Evolutionary conservation across 306 rosid species (phyloP).

Genomic region (Lagenaria siceraria): DNA sequence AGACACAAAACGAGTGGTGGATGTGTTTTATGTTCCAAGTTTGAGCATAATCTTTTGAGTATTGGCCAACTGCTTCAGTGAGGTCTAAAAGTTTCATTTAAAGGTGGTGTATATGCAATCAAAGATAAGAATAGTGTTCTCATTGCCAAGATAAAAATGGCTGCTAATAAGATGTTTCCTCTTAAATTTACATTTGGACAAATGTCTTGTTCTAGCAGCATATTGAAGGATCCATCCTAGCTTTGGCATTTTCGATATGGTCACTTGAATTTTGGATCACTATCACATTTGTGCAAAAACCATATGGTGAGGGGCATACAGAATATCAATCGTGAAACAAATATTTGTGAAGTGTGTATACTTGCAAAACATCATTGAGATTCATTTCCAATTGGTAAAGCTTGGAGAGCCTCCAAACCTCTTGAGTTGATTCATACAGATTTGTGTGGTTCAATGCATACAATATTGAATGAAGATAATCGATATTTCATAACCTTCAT

Average conservation of each 20-base stretch:
- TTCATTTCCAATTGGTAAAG: neutral
- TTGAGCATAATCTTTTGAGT: no score
- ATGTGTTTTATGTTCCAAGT: neutral
- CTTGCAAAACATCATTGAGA: neutral
- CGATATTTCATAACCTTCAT: no score
- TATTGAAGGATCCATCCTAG: neutral
- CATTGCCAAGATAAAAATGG: neutral
- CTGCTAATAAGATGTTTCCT: neutral
- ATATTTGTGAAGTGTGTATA: neutral
- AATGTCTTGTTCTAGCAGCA: neutral
- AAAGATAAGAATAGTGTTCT: neutral
- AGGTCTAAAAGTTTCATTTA: neutral
- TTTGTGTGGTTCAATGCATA: neutral
- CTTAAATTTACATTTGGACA: neutral
- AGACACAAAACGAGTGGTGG: neutral
- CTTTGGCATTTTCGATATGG: neutral
- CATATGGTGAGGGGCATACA: neutral
- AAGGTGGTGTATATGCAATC: neutral
- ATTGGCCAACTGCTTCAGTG: no score
- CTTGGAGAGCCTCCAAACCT: neutral
- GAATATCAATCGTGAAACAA: neutral
- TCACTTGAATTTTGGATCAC: no score
- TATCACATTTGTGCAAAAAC: neutral
- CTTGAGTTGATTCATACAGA: neutral
- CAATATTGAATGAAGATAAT: no score